Percentiles rank a stretch among this genome's conserved stretches.
These are phyloP conservation scores for Mycena vitilis DNA, from an alignment of 768 basidiomycete genomes.

Conservation along the genomic window DNA sequence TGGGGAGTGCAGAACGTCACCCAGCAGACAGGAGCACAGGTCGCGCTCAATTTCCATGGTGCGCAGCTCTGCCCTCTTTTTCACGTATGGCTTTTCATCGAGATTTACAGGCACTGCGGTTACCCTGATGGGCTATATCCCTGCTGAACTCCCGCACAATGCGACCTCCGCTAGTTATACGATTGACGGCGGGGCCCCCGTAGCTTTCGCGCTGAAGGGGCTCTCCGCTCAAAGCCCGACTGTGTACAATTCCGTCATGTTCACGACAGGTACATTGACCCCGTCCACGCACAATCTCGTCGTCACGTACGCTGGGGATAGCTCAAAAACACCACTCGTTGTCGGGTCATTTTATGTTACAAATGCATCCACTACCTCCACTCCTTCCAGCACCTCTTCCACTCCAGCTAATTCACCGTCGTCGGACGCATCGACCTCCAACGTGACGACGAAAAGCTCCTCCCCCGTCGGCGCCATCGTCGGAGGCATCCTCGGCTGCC, in stretches of 20 bases:
- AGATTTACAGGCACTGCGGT: conserved; percentile 40
- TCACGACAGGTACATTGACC: conserved; percentile 36
- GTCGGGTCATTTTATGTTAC: conserved; percentile 39
- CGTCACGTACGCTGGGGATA: conserved; percentile 40
- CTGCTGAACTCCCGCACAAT: conserved; percentile 38
- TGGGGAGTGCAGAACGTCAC: conserved; percentile 37
- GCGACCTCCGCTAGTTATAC: conserved; percentile 41
- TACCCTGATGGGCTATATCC: conserved; percentile 42
- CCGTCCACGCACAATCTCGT: conserved; percentile 38
- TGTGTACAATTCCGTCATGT: conserved; percentile 38
- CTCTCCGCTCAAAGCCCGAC: conserved; percentile 26
- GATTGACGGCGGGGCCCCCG: conserved; percentile 40
- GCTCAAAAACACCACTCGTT: conserved; percentile 38
- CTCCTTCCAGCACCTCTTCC: conserved; percentile 15
- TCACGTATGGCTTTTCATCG: neutral
- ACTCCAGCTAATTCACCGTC: neutral
- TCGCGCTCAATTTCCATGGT: conserved; percentile 44
- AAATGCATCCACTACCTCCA: conserved; percentile 26
- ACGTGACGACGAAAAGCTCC: conserved; percentile 11
- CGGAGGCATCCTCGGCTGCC: conserved; percentile 35
- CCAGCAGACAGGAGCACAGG: conserved; percentile 36
- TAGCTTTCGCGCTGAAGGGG: conserved; percentile 36
- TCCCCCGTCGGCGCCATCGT: conserved; percentile 35
- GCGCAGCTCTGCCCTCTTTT: neutral
- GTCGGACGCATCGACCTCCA: conserved; percentile 9